Evolutionary conservation across 2,329 filamentous ascomycete genomes (phyloP).

Genomic region (Arthroderma uncinatum): DNA sequence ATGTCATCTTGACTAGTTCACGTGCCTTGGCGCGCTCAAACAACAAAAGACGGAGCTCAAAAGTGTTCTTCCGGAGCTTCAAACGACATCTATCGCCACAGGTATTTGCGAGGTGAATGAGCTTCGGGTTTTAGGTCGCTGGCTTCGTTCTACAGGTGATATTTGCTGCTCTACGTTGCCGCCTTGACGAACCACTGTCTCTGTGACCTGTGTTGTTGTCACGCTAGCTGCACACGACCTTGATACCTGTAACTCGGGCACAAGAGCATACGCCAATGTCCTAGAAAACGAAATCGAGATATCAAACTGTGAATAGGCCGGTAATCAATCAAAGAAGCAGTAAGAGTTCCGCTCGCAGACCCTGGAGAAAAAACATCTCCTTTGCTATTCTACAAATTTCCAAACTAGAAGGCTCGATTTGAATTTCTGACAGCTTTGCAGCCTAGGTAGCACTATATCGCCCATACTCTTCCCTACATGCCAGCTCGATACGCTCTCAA

Average conservation of each 20-base stretch:
- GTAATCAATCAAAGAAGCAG: background rate
- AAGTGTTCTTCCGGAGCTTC: background rate
- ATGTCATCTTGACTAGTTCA: background rate
- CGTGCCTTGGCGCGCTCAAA: background rate
- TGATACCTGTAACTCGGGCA: background rate
- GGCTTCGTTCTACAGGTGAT: background rate
- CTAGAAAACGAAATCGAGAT: background rate
- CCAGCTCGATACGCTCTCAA: background rate
- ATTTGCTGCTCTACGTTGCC: background rate
- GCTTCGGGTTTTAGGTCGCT: background rate
- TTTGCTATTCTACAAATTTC: background rate
- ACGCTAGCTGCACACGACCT: constrained; percentile 4
- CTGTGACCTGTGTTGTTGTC: background rate
- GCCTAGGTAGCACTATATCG: background rate
- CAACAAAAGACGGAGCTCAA: background rate
- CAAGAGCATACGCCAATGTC: background rate
- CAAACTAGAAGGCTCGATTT: background rate
- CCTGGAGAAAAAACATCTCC: background rate
- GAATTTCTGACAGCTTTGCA: background rate
- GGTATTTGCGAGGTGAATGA: background rate
- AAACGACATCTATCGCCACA: background rate
- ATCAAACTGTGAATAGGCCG: background rate
- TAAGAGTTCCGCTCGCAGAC: background rate
- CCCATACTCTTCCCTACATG: background rate
- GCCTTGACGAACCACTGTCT: background rate